phyloP scores from a whole-genome alignment of 257 asterid species.

The Gentiana macrophylla region DNA sequence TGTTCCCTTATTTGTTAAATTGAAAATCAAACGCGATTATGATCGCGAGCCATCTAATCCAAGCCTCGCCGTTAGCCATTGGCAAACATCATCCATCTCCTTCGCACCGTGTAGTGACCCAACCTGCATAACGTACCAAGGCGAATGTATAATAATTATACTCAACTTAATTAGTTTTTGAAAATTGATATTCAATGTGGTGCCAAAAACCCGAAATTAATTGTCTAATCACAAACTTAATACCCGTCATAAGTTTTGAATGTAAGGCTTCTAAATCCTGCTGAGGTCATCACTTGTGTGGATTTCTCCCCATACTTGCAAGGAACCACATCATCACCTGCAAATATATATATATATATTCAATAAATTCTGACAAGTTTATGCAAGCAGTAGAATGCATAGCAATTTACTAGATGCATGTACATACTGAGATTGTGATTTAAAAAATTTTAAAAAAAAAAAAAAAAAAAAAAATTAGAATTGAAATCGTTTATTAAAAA shows the following conservation, averaged over 20 bases:
- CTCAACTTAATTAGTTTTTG: no score
- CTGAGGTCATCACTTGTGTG: slow-evolving; percentile 51
- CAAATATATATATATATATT: background rate
- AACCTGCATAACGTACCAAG: slow-evolving; percentile 31
- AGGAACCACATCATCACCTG: slow-evolving; percentile 85
- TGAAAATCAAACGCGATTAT: background rate
- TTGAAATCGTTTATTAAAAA: no score
- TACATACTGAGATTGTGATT: no score
- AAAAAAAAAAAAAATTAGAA: no score
- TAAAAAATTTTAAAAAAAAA: no score
- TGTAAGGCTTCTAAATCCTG: slow-evolving; percentile 64
- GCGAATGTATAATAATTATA: no score
- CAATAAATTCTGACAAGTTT: no score
- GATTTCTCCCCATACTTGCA: slow-evolving; percentile 66
- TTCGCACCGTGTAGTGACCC: slow-evolving; percentile 78
- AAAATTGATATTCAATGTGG: background rate
- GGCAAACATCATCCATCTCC: slow-evolving; percentile 87
- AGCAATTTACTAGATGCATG: no score
- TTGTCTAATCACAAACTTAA: no score
- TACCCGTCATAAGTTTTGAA: slow-evolving; percentile 76
- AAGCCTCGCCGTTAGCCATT: slow-evolving; percentile 52
- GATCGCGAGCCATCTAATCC: slow-evolving; percentile 36
- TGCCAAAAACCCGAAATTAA: no score
- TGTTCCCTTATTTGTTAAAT: no score
- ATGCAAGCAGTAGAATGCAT: no score